Percentiles rank a stretch among this genome's conserved stretches.
These are phyloP conservation scores for Cocos nucifera DNA, from an alignment of 176 grass and related monocot genomes.

Conservation along the genomic window DNA sequence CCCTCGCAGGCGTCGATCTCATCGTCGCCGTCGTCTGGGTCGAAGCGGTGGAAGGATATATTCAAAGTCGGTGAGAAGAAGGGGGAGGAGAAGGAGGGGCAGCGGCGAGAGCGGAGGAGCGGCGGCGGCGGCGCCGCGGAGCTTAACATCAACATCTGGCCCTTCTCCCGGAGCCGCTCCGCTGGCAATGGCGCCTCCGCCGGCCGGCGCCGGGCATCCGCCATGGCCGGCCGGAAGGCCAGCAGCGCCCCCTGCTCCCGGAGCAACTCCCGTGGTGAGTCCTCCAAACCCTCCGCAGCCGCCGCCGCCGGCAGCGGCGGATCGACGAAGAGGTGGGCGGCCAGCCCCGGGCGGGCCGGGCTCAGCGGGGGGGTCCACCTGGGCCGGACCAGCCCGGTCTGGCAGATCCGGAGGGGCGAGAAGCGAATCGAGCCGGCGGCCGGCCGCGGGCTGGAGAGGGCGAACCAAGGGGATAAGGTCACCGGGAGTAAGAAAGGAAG, in stretches of 20 bases:
- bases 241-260: constrained; percentile 82
- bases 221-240: constrained; percentile 25
- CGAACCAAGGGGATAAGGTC: constrained; percentile 13
- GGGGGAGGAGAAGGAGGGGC: constrained; percentile 22
- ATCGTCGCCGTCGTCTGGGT: constrained; percentile 13
- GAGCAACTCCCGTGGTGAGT: constrained; percentile 75
- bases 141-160: constrained; percentile 90
- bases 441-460: not conserved
- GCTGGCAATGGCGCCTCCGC: constrained; percentile 31
- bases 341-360: constrained; percentile 45
- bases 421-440: constrained; percentile 12
- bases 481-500: constrained; percentile 1
- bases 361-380: constrained; percentile 37
- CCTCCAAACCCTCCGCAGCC: constrained; percentile 4
- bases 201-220: constrained; percentile 4
- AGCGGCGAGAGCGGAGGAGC: constrained; percentile 11
- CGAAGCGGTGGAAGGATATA: constrained; percentile 77
- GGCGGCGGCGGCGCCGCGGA: constrained; percentile 14
- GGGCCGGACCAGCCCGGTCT: constrained; percentile 62
- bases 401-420: constrained; percentile 33
- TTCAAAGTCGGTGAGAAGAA: constrained; percentile 48
- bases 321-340: constrained; percentile 37
- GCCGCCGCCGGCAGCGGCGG: constrained; percentile 14
- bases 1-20: not conserved
- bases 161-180: constrained; percentile 66